Percentiles rank a stretch among this genome's conserved stretches.
Evolutionary conservation across 2,329 filamentous ascomycete species (phyloP).

Genomic region (Fulvia fulva): DNA sequence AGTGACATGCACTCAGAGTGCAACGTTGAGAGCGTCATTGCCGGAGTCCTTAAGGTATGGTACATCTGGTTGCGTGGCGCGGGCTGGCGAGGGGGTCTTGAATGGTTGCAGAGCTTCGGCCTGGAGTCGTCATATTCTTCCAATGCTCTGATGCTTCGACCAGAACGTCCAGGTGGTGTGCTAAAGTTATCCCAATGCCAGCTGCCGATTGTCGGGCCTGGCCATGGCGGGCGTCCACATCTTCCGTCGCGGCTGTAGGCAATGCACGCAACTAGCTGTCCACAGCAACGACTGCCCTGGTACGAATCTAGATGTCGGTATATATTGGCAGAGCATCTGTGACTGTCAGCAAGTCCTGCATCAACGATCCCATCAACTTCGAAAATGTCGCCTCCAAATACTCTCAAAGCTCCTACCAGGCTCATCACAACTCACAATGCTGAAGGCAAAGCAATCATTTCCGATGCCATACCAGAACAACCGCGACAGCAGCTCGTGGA

Average conservation of each 20-base stretch:
- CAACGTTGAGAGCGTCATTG: conserved; percentile 22
- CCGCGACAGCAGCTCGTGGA: conserved; percentile 32
- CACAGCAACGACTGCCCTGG: neutral
- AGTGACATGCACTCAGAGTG: conserved; percentile 23
- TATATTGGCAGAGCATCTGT: neutral
- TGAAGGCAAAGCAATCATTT: conserved; percentile 30
- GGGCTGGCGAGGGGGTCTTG: conserved; percentile 20
- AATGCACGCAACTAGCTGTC: neutral
- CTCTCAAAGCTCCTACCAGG: conserved; percentile 12
- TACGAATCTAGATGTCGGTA: neutral
- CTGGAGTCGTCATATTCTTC: conserved; percentile 16
- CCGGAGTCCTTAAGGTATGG: conserved; percentile 26
- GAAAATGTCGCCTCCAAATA: conserved; percentile 7
- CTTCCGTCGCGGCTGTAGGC: conserved; percentile 4
- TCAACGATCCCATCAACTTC: neutral
- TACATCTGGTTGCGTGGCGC: conserved; percentile 15
- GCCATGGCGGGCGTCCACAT: conserved; percentile 7
- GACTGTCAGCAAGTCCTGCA: neutral
- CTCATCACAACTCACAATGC: conserved; percentile 30
- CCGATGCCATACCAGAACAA: conserved; percentile 20
- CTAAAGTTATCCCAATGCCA: neutral
- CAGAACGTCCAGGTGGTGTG: neutral
- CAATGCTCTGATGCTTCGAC: neutral
- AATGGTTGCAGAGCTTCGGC: conserved; percentile 49
- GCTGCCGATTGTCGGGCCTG: neutral